A percentile compares a stretch with the other conserved stretches of the same genome.
Conservation (phyloP, 1,284 basidiomycete species). For the Naganishia liquefaciens region DNA sequence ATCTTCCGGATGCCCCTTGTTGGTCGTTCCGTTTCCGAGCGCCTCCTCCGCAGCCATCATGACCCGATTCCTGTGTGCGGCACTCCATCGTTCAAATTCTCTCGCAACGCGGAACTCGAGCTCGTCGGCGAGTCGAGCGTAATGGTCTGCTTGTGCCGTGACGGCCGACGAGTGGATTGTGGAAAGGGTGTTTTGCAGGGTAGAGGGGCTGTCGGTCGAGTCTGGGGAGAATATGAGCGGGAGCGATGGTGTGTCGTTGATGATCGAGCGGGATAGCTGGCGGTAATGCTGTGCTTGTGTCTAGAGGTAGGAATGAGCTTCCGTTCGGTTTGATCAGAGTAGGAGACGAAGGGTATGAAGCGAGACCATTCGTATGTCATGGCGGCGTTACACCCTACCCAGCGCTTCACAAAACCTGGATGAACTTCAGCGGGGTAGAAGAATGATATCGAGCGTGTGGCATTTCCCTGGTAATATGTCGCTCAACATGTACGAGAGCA, state of each 20-base stretch:
- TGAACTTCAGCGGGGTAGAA: no score
- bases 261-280: slow-evolving; percentile 56
- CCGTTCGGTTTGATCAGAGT: slow-evolving; percentile 20
- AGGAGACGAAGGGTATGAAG: no score
- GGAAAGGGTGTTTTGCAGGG: slow-evolving; percentile 40
- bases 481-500: no score
- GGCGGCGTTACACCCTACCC: no score
- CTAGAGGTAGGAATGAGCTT: slow-evolving; percentile 57
- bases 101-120: slow-evolving; percentile 45
- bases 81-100: slow-evolving; percentile 48
- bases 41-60: slow-evolving; percentile 46
- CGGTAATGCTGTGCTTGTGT: slow-evolving; percentile 59
- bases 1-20: slow-evolving; percentile 65
- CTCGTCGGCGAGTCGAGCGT: slow-evolving; percentile 45
- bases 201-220: slow-evolving; percentile 46
- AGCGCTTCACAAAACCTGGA: no score
- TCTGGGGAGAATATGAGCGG: slow-evolving; percentile 37
- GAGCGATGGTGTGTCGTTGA: slow-evolving; percentile 30
- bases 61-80: slow-evolving; percentile 46
- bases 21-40: slow-evolving; percentile 53
- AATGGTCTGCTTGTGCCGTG: slow-evolving; percentile 40
- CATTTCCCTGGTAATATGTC: no score
- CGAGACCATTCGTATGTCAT: no score
- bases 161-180: slow-evolving; percentile 27
- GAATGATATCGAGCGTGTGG: no score